Percentiles rank a stretch among this genome's conserved stretches.
Evolutionary conservation across 495 filamentous ascomycete species (phyloP).

Genomic region (Haplographium delicatum): DNA sequence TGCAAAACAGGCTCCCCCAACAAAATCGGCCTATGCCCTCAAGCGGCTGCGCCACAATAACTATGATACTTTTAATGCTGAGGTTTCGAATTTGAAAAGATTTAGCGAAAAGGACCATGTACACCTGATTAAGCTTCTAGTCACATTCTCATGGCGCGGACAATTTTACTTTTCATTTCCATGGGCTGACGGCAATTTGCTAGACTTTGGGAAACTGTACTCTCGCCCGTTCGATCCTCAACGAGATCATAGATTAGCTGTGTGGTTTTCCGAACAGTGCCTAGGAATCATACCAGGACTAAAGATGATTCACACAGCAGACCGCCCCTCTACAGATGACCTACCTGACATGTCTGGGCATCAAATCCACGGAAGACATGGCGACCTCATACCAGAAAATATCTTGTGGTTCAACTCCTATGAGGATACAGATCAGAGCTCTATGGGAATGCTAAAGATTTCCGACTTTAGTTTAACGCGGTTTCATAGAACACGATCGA

Average conservation of each 20-base stretch:
- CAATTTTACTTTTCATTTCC: slow-evolving; percentile 25
- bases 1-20: neutral
- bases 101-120: slow-evolving; percentile 16
- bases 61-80: slow-evolving; percentile 3
- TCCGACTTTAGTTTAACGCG: slow-evolving; percentile 14
- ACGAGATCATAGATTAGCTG: neutral
- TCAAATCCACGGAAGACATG: slow-evolving; percentile 17
- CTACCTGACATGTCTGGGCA: neutral
- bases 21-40: neutral
- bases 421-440: slow-evolving; percentile 6
- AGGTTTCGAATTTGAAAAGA: slow-evolving; percentile 17
- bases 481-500: slow-evolving; percentile 12
- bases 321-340: neutral
- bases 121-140: slow-evolving; percentile 24
- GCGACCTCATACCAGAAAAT: slow-evolving; percentile 25
- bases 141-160: slow-evolving; percentile 17
- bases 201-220: slow-evolving; percentile 18
- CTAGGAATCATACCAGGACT: slow-evolving; percentile 18
- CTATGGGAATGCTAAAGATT: slow-evolving; percentile 7
- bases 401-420: slow-evolving; percentile 16
- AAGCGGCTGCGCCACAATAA: slow-evolving; percentile 7
- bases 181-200: slow-evolving; percentile 23
- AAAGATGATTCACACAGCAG: slow-evolving; percentile 16
- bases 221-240: slow-evolving; percentile 4
- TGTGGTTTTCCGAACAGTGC: slow-evolving; percentile 19